Conservation (phyloP, 2,329 filamentous ascomycete species). For the Knufia petricola region DNA sequence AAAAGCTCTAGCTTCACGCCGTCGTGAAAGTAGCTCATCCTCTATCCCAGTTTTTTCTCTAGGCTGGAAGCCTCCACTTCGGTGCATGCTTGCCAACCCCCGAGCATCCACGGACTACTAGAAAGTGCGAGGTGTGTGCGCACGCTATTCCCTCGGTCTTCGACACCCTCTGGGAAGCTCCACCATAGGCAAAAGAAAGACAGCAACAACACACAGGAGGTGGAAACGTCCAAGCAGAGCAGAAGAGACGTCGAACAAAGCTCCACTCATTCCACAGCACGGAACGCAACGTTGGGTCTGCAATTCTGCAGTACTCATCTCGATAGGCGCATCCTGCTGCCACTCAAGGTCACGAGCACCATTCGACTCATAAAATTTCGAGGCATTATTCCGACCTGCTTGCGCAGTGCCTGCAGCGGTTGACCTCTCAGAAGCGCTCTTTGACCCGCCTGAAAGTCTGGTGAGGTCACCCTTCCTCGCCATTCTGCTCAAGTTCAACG, state of each 20-base stretch:
- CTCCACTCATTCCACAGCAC: neutral
- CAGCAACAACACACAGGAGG: neutral
- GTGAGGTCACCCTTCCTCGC: constrained; percentile 7
- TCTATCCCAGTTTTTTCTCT: neutral
- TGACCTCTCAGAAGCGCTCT: neutral
- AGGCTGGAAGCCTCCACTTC: neutral
- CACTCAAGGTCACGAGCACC: constrained; percentile 7
- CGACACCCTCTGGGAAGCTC: neutral
- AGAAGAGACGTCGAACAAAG: constrained; percentile 1
- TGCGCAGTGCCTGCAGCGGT: neutral
- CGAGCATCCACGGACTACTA: constrained; percentile 2
- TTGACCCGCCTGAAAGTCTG: neutral
- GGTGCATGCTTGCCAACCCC: constrained; percentile 4
- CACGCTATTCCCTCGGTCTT: neutral
- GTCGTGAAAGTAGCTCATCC: neutral
- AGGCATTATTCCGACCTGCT: neutral
- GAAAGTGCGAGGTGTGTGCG: neutral
- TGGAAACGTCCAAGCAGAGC: neutral
- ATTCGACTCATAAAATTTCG: neutral
- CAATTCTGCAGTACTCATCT: neutral
- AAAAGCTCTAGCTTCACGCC: neutral
- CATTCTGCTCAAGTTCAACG: neutral
- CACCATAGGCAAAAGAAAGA: constrained; percentile 1
- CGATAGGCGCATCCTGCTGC: constrained; percentile 8
- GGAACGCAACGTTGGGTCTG: constrained; percentile 9